These are phyloP conservation scores for Phytophthora pseudosyringae DNA, from an alignment of 352 stramenopile species.

Conservation along the genomic window DNA sequence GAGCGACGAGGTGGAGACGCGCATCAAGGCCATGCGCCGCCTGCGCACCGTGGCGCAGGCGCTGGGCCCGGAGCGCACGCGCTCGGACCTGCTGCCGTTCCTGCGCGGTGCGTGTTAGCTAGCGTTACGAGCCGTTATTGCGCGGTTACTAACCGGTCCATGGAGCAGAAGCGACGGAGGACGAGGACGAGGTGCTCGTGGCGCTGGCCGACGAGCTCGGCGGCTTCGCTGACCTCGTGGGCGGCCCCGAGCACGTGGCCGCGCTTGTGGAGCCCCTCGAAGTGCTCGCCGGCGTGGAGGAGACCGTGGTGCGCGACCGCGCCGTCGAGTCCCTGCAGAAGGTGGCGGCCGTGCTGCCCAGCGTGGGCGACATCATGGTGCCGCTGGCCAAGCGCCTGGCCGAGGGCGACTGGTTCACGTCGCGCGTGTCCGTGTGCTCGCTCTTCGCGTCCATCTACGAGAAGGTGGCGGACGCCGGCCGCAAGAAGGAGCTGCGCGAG, in stretches of 20 bases:
- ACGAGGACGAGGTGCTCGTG: constrained; percentile 95
- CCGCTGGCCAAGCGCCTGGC: constrained; percentile 82
- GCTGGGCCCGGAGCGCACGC: constrained; percentile 84
- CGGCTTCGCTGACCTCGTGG: constrained; percentile 89
- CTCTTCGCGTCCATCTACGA: constrained; percentile 79
- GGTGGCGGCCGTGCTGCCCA: constrained; percentile 66
- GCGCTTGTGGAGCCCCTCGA: constrained; percentile 91
- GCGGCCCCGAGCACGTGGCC: constrained; percentile 68
- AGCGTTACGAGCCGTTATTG: constrained; percentile 15
- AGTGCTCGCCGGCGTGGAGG: constrained; percentile 91
- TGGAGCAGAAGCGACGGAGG: constrained; percentile 79
- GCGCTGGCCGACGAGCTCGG: constrained; percentile 91
- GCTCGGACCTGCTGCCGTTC: constrained; percentile 90
- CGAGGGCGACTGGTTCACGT: constrained; percentile 91
- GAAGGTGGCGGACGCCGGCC: constrained; percentile 60
- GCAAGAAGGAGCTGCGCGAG: constrained; percentile 87
- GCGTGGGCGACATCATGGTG: constrained; percentile 68
- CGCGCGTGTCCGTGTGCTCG: constrained; percentile 86
- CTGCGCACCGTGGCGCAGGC: constrained; percentile 92
- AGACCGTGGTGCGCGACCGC: constrained; percentile 93
- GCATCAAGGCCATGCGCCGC: constrained; percentile 95
- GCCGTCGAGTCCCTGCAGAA: constrained; percentile 81
- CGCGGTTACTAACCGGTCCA: constrained; percentile 13
- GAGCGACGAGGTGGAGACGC: constrained; percentile 91
- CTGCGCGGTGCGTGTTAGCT: constrained; percentile 57